These are phyloP conservation scores for Gaertneriomyces sp. DNA, from an alignment of 192 early-diverging fungal genomes.

Conservation along the genomic window DNA sequence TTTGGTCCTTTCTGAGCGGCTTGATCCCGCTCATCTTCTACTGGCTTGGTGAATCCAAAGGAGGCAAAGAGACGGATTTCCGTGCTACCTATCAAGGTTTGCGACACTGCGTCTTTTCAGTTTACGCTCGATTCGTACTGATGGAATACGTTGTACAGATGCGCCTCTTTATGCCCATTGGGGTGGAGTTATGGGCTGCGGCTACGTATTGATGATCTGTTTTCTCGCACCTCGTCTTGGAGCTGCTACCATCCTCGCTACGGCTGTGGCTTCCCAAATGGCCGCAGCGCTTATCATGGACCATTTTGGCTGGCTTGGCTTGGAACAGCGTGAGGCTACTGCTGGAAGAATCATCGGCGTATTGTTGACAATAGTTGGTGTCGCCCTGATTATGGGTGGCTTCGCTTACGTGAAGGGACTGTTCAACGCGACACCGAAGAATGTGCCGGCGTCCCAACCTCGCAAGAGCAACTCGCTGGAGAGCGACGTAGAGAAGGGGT, in stretches of 20 bases:
- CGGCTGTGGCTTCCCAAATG: constrained; percentile 19
- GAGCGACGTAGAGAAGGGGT: no score
- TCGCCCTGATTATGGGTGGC: constrained; percentile 16
- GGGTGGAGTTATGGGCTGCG: constrained; percentile 23
- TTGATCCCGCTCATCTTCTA: constrained; percentile 16
- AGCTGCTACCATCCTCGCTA: constrained; percentile 9
- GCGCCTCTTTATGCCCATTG: constrained; percentile 23
- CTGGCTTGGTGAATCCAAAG: constrained; percentile 12
- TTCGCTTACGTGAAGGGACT: background rate
- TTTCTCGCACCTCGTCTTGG: constrained; percentile 24
- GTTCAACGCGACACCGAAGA: no score
- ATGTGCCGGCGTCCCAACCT: no score
- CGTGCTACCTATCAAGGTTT: background rate
- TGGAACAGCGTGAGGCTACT: constrained; percentile 19
- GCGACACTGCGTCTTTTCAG: background rate
- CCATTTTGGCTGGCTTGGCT: constrained; percentile 12
- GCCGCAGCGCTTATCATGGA: constrained; percentile 23
- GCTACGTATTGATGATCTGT: constrained; percentile 17
- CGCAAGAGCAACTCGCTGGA: no score
- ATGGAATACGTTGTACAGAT: constrained; percentile 3
- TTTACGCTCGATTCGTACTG: background rate
- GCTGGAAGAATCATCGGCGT: constrained; percentile 22
- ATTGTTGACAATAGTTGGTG: constrained; percentile 14
- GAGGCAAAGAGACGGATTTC: constrained; percentile 14
- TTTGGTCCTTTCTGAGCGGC: constrained; percentile 14